Conservation (phyloP, 2,329 filamentous ascomycete genomes). For the Samsoniella hepiali region DNA sequence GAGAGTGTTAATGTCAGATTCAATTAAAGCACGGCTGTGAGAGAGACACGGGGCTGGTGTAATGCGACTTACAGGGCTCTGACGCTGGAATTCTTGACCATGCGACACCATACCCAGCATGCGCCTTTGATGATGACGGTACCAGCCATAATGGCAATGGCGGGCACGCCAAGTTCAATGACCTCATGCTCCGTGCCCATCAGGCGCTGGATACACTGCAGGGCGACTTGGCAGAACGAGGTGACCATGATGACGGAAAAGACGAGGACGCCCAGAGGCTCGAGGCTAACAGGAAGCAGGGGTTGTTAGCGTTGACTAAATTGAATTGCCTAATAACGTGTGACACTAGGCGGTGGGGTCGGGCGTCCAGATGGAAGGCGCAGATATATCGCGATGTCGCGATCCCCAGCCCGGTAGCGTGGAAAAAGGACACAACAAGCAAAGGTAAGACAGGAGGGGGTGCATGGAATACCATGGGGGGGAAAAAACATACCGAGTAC, state of each 20-base stretch:
- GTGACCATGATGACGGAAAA: constrained; percentile 87
- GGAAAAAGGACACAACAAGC: background rate
- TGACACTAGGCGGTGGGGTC: constrained; percentile 3
- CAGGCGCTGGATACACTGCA: constrained; percentile 67
- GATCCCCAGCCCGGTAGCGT: background rate
- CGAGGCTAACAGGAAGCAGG: constrained; percentile 48
- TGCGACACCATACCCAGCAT: constrained; percentile 84
- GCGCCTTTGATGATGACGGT: constrained; percentile 79
- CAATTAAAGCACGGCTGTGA: constrained; percentile 15
- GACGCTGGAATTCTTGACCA: constrained; percentile 82
- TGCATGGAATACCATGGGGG: background rate
- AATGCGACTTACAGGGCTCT: constrained; percentile 61
- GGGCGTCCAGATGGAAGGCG: too few relatives aligned
- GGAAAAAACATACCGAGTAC: constrained; percentile 46
- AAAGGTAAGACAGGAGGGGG: background rate
- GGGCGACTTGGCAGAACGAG: constrained; percentile 73
- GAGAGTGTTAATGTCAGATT: constrained; percentile 18
- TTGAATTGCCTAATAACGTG: background rate
- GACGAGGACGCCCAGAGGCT: constrained; percentile 76
- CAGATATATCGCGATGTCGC: background rate
- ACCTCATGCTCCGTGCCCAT: constrained; percentile 59
- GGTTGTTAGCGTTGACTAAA: constrained; percentile 22
- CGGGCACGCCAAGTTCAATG: constrained; percentile 68
- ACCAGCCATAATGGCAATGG: constrained; percentile 74
- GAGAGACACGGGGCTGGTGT: constrained; percentile 7